These are phyloP conservation scores for Mycocentrospora acerina DNA, from an alignment of 2,329 filamentous ascomycete genomes.

Conservation along the genomic window DNA sequence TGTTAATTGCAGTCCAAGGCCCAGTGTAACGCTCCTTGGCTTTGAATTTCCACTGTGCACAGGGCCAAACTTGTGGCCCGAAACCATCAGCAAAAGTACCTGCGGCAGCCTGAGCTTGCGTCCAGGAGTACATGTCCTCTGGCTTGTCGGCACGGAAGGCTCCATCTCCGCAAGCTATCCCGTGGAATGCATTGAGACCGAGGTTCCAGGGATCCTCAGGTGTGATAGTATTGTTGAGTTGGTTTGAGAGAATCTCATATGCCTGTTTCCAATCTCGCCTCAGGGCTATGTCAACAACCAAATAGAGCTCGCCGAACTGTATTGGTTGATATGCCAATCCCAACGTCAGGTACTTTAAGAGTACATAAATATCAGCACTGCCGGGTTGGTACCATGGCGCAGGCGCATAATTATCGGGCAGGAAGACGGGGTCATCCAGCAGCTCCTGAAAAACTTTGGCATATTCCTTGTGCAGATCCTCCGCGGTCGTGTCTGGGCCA, in stretches of 20 bases:
- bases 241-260: background rate
- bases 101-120: conserved; percentile 8
- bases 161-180: conserved; percentile 13
- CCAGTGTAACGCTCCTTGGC: conserved; percentile 17
- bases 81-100: conserved; percentile 14
- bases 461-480: conserved; percentile 9
- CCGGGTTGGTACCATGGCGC: conserved; percentile 12
- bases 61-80: conserved; percentile 11
- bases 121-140: conserved; percentile 12
- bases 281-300: conserved; percentile 1
- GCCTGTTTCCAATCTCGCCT: conserved; percentile 6
- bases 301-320: conserved; percentile 1
- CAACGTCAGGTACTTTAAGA: conserved; percentile 9
- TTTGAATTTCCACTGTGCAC: conserved; percentile 17
- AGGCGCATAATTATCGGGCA: conserved; percentile 9
- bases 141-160: conserved; percentile 11
- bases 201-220: conserved; percentile 11
- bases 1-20: conserved; percentile 12
- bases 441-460: conserved; percentile 11
- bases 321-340: conserved; percentile 4
- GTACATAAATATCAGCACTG: conserved; percentile 1
- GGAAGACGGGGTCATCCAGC: conserved; percentile 10
- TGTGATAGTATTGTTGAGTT: conserved; percentile 3
- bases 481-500: conserved; percentile 11
- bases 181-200: conserved; percentile 11